Conservation (phyloP, 352 stramenopile genomes). For the Pythium aquatile region DNA sequence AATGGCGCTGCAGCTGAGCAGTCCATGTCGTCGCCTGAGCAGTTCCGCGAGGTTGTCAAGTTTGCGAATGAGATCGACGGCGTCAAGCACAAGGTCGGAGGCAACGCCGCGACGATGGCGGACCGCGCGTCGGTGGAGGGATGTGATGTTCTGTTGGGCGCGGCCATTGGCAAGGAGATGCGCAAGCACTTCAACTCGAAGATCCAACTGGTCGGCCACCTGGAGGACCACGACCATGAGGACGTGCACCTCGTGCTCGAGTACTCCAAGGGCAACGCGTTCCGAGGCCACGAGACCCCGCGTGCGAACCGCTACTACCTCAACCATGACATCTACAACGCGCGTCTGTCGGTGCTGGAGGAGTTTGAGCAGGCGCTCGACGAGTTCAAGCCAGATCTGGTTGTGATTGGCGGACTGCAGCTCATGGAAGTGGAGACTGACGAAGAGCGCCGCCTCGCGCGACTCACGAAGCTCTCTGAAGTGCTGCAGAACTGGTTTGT, state of each 20-base stretch:
- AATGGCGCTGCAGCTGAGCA: slow-evolving; percentile 77
- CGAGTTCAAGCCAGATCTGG: slow-evolving; percentile 60
- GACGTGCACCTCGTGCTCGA: slow-evolving; percentile 83
- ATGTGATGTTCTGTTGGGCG: slow-evolving; percentile 66
- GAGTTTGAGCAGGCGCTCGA: slow-evolving; percentile 67
- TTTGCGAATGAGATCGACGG: slow-evolving; percentile 54
- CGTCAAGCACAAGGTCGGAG: slow-evolving; percentile 70
- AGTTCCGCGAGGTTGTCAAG: slow-evolving; percentile 71
- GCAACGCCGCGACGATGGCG: slow-evolving; percentile 81
- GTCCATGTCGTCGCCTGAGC: slow-evolving; percentile 75
- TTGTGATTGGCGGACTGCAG: slow-evolving; percentile 81
- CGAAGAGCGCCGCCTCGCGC: slow-evolving; percentile 42
- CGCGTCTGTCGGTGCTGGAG: slow-evolving; percentile 72
- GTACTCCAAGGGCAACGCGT: slow-evolving; percentile 65
- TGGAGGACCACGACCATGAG: slow-evolving; percentile 60
- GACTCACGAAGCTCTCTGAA: slow-evolving; percentile 60
- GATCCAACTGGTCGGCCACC: slow-evolving; percentile 65
- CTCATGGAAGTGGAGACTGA: slow-evolving; percentile 84
- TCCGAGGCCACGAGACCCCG: slow-evolving; percentile 57
- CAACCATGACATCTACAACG: slow-evolving; percentile 87
- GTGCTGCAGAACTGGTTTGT: slow-evolving; percentile 71
- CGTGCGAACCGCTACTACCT: slow-evolving; percentile 84
- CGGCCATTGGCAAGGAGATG: slow-evolving; percentile 79
- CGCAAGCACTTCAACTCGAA: slow-evolving; percentile 55
- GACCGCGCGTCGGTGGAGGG: slow-evolving; percentile 67